Evolutionary conservation across 345 rosid genomes (phyloP).

Genomic region (Sisymbrium irio): DNA sequence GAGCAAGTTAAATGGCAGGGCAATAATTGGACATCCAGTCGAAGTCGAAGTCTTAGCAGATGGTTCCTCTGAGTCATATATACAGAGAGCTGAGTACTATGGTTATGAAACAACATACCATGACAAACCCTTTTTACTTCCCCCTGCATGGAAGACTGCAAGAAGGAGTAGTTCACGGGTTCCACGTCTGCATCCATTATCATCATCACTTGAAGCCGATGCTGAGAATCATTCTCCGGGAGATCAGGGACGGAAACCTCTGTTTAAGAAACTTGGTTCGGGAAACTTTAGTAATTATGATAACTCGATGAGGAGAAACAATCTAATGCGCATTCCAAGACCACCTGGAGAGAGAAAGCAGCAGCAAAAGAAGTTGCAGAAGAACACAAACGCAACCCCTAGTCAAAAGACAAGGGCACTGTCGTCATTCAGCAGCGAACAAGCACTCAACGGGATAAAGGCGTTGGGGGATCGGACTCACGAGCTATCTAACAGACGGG

Average conservation of each 20-base stretch:
- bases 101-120: conserved; percentile 48
- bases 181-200: conserved; percentile 58
- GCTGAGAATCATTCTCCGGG: conserved; percentile 37
- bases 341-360: conserved; percentile 48
- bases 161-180: conserved; percentile 79
- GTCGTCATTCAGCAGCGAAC: conserved; percentile 72
- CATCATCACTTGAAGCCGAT: conserved; percentile 45
- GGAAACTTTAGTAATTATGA: conserved; percentile 45
- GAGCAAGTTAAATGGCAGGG: conserved; percentile 81
- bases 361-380: conserved; percentile 43
- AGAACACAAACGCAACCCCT: conserved; percentile 56
- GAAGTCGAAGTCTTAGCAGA: conserved; percentile 71
- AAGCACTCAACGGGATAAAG: conserved; percentile 38
- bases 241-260: conserved; percentile 46
- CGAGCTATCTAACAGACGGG: conserved; percentile 62
- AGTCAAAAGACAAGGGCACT: conserved; percentile 84
- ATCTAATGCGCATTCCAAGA: conserved; percentile 35
- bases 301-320: conserved; percentile 44
- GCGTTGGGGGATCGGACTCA: conserved; percentile 40
- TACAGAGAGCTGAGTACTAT: conserved; percentile 41
- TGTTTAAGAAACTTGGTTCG: conserved; percentile 33
- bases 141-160: conserved; percentile 91
- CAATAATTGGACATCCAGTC: conserved; percentile 91
- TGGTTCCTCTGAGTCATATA: conserved; percentile 58
- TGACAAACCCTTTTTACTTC: conserved; percentile 49